Evolutionary conservation across 1,139 yeast species (phyloP).

Genomic region (Diutina neorugosa): DNA sequence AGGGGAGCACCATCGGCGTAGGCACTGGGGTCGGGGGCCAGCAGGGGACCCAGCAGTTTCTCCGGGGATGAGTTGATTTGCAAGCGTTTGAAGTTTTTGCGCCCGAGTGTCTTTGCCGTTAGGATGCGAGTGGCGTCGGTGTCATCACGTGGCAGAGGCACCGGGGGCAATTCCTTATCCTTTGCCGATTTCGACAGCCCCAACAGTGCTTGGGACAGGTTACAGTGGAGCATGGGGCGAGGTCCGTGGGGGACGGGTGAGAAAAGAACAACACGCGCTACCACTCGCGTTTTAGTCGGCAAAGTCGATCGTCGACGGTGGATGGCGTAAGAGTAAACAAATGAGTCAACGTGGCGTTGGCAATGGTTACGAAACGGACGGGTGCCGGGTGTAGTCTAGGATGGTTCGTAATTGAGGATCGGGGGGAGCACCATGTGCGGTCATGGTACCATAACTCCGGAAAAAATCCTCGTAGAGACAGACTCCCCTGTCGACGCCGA

Average conservation of each 20-base stretch:
- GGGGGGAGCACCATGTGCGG: background rate
- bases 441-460: background rate
- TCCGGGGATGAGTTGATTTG: slow-evolving; percentile 21
- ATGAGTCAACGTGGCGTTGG: background rate
- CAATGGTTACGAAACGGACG: background rate
- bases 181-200: slow-evolving; percentile 12
- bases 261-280: slow-evolving; percentile 3
- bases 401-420: background rate
- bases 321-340: background rate
- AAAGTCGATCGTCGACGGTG: background rate
- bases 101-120: slow-evolving; percentile 48
- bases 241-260: background rate
- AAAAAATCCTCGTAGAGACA: too few species aligned
- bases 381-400: background rate
- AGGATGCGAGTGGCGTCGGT: slow-evolving; percentile 12
- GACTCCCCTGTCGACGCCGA: too few species aligned
- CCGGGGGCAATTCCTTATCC: slow-evolving; percentile 30
- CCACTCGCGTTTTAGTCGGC: background rate
- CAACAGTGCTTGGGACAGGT: slow-evolving; percentile 17
- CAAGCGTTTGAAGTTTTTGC: slow-evolving; percentile 66
- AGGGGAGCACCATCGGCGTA: background rate
- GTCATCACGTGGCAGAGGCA: slow-evolving; percentile 15
- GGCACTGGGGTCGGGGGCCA: background rate
- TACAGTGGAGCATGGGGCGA: slow-evolving; percentile 13
- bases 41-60: slow-evolving; percentile 7